Percentiles rank a stretch among this genome's conserved stretches.
phyloP scores from a whole-genome alignment of 768 basidiomycete genomes.

The Pleurotus sapidus region DNA sequence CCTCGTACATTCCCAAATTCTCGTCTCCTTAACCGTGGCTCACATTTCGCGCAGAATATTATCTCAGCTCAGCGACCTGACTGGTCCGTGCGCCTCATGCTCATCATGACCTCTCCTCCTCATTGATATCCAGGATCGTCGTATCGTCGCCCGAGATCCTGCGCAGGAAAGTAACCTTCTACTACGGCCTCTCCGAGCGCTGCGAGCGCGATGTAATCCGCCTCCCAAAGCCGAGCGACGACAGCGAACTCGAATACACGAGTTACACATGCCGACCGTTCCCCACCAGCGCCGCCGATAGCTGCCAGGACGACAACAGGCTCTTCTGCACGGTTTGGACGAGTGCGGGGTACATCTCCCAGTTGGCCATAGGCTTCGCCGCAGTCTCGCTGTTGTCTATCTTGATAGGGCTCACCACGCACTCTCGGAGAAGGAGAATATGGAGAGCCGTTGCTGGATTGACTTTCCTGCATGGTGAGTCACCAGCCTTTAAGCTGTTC shows the following conservation, averaged over 20 bases:
- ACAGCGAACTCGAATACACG: conserved; percentile 45
- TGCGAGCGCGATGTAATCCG: conserved; percentile 53
- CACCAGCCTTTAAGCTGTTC: neutral
- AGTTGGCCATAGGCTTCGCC: conserved; percentile 64
- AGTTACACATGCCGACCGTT: conserved; percentile 65
- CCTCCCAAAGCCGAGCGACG: conserved; percentile 42
- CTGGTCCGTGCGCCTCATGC: conserved; percentile 44
- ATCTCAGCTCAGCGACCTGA: conserved; percentile 55
- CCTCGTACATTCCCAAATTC: conserved; percentile 35
- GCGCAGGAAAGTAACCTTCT: conserved; percentile 43
- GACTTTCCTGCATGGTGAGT: conserved; percentile 55
- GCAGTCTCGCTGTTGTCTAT: conserved; percentile 55
- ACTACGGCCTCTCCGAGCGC: conserved; percentile 56
- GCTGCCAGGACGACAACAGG: conserved; percentile 50
- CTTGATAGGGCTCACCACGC: conserved; percentile 67
- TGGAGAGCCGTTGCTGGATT: conserved; percentile 74
- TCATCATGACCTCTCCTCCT: conserved; percentile 1
- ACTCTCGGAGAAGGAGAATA: conserved; percentile 69
- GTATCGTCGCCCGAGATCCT: conserved; percentile 41
- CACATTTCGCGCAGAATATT: conserved; percentile 41
- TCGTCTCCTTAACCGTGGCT: neutral
- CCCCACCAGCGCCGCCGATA: conserved; percentile 49
- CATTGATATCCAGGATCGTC: conserved; percentile 34
- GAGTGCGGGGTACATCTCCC: conserved; percentile 65
- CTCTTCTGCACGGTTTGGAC: conserved; percentile 67